phyloP scores from a whole-genome alignment of 2,329 filamentous ascomycete species.

The Pseudocercospora fijiensis region DNA sequence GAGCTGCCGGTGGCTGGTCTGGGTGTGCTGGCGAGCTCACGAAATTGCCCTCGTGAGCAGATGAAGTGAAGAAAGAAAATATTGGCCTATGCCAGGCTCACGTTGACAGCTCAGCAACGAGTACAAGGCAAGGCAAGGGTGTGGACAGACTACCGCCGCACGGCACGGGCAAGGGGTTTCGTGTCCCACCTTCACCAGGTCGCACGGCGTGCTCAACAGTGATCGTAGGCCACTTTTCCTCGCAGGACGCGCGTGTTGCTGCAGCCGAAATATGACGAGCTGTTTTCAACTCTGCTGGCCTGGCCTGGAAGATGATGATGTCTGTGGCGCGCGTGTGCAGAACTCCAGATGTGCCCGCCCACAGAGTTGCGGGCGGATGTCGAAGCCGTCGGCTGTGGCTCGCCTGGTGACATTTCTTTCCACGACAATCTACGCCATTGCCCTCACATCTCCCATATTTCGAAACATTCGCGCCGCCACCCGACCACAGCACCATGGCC shows the following conservation, averaged over 20 bases:
- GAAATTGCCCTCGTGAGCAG: not conserved
- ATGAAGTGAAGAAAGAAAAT: conserved; percentile 1
- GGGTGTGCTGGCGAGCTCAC: not conserved
- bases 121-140: conserved; percentile 7
- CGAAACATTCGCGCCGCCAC: not conserved
- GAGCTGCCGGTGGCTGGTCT: not conserved
- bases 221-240: not conserved
- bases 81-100: conserved; percentile 3
- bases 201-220: not conserved
- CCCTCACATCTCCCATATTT: not conserved
- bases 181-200: not conserved
- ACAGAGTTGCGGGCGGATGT: conserved; percentile 3
- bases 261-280: not conserved
- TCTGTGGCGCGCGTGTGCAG: conserved; percentile 2
- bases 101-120: conserved; percentile 7
- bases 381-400: not conserved
- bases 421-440: not conserved
- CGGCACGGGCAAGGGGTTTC: not conserved
- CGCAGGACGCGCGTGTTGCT: not conserved
- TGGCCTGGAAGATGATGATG: not conserved
- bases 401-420: not conserved
- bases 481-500: conserved; percentile 11
- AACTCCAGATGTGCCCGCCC: not conserved
- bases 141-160: conserved; percentile 7
- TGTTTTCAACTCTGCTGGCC: not conserved